Evolutionary conservation across 169 alveolate species (phyloP), one percentile per base, ranked within the genome.

Genomic region (Fabrea salina): DNA sequence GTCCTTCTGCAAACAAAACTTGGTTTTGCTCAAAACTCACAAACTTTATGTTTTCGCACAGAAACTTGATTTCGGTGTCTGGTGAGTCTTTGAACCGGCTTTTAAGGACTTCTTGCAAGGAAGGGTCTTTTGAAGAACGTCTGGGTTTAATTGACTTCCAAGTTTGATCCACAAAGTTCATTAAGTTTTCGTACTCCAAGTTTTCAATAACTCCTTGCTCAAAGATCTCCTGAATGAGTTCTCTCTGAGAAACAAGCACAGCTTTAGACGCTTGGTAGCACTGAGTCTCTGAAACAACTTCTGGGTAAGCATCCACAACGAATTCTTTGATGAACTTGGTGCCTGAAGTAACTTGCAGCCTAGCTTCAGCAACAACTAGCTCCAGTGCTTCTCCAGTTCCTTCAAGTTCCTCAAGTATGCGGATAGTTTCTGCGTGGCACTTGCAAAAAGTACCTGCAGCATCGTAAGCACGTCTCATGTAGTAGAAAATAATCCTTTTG

Each of bases 141-240:
- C 16, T 22, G 44, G 32, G 49, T 4, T 33, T 50, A 5, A 70
- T 30, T 43, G 41, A 41, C 49, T 50, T 50, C 27, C 41, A 22
- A 22, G 30, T 70, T 41, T 47, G 22, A 11, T 25, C 66, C 4
- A 70, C 49, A 19, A 50, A 43, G 2, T 25, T 19, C 0, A 47
- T 44, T 7, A 70, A 22, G 37, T 70, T 40, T 30, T 47, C 66
- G 44, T 25, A 70, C 37, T 70, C 79, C 35, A 47, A 16, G 25
- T 43, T 50, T 32, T 49, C 49, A 25, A 70, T 50, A 16, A 70
- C 67, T 44, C 79, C 79, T 47, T 70, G 67, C 7, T 50, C 44
- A 50, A 47, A 50, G 1, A 70, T 47, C 22, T 50, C 19, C 37
- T 43, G 25, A 0, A 70, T 37, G 4, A 50, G 43, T 47, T 70